Conservation (phyloP, 768 basidiomycete genomes). For the Tubosaeta sp. region DNA sequence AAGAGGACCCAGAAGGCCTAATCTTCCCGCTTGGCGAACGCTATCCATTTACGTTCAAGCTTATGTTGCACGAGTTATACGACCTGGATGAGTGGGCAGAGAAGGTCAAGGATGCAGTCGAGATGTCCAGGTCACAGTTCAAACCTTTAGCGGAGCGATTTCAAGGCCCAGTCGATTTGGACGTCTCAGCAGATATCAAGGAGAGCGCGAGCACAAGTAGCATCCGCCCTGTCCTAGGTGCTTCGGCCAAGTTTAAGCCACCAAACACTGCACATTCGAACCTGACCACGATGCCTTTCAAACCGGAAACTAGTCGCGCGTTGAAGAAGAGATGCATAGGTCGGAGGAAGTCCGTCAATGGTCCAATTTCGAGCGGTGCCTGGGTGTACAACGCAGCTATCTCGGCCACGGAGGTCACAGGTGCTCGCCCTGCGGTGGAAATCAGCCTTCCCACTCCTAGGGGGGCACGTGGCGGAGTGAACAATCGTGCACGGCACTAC, state of each 20-base stretch:
- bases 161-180: slow-evolving; percentile 10
- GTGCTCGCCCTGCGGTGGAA: slow-evolving; percentile 16
- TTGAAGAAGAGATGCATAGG: slow-evolving; percentile 57
- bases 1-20: slow-evolving; percentile 27
- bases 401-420: slow-evolving; percentile 37
- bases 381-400: slow-evolving; percentile 54
- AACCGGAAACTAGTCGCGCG: slow-evolving; percentile 26
- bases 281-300: slow-evolving; percentile 1
- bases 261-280: background rate
- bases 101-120: slow-evolving; percentile 51
- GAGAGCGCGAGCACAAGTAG: slow-evolving; percentile 13
- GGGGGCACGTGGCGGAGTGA: background rate
- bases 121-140: slow-evolving; percentile 51
- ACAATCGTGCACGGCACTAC: slow-evolving; percentile 20
- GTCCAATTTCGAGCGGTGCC: slow-evolving; percentile 25
- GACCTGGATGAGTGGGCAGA: slow-evolving; percentile 53
- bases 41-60: slow-evolving; percentile 60
- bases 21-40: slow-evolving; percentile 40
- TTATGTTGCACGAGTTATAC: slow-evolving; percentile 66
- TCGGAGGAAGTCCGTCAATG: slow-evolving; percentile 43
- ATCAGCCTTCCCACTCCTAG: slow-evolving; percentile 16
- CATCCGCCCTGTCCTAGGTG: slow-evolving; percentile 26
- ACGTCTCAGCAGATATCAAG: slow-evolving; percentile 10
- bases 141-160: slow-evolving; percentile 46
- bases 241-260: slow-evolving; percentile 15